Evolutionary conservation across 352 stramenopile genomes (phyloP).

Genomic region (Pythium chondricola): DNA sequence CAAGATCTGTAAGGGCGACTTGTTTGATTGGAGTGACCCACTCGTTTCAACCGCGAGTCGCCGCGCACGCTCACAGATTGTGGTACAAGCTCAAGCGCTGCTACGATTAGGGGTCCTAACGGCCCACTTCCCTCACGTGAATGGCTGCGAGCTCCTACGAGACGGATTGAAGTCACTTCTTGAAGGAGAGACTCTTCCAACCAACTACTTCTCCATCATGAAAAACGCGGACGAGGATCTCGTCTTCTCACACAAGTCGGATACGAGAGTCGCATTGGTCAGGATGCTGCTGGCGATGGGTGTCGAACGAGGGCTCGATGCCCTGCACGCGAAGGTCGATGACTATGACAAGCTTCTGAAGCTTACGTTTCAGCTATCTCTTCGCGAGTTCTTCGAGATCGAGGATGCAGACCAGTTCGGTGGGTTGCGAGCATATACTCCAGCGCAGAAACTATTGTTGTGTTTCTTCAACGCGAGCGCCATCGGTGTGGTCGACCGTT

Average conservation of each 20-base stretch:
- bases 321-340: not conserved
- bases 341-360: not conserved
- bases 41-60: too few species aligned
- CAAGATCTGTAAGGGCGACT: too few species aligned
- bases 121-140: not conserved
- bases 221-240: not conserved
- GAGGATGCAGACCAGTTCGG: not conserved
- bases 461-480: constrained; percentile 15
- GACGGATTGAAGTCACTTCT: too few species aligned
- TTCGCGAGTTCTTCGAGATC: not conserved
- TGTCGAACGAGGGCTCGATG: not conserved
- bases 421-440: not conserved
- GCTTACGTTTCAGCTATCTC: not conserved
- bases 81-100: constrained; percentile 8
- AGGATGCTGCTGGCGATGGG: constrained; percentile 5
- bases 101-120: not conserved
- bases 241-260: not conserved
- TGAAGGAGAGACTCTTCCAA: not conserved
- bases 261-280: constrained; percentile 9
- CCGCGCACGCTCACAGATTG: too few species aligned
- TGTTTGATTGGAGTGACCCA: too few species aligned
- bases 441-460: constrained; percentile 12
- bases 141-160: not conserved
- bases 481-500: not conserved
- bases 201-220: constrained; percentile 12